A percentile compares a stretch with the other conserved stretches of the same genome.
Conservation (phyloP, 129 eudicot species). For the Lonicera japonica region DNA sequence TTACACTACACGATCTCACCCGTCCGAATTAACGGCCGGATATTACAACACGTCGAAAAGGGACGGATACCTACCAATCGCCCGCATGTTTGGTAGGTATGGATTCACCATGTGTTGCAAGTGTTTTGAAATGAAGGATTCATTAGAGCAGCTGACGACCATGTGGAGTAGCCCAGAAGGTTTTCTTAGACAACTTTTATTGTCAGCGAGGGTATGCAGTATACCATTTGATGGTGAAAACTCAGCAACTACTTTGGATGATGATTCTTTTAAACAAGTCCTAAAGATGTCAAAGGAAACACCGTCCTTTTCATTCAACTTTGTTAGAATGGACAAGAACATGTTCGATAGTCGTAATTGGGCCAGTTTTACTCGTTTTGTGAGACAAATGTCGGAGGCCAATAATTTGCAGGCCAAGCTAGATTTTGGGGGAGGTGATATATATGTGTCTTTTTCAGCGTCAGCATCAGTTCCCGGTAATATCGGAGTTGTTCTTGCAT, state of each 20-base stretch:
- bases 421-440: constrained; percentile 18
- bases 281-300: constrained; percentile 18
- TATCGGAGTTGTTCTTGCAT: constrained; percentile 25
- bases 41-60: constrained; percentile 20
- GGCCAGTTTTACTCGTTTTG: constrained; percentile 30
- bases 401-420: constrained; percentile 18
- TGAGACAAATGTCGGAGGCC: constrained; percentile 30
- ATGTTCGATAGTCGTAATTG: constrained; percentile 20
- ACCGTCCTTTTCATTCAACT: constrained; percentile 25
- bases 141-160: constrained; percentile 16
- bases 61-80: constrained; percentile 23
- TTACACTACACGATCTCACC: constrained; percentile 19
- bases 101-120: constrained; percentile 27
- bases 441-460: not conserved
- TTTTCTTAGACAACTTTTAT: constrained; percentile 22
- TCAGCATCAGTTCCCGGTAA: constrained; percentile 9
- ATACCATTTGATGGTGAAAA: constrained; percentile 33
- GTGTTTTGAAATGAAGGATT: constrained; percentile 28
- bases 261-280: constrained; percentile 26
- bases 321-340: constrained; percentile 28
- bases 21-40: constrained; percentile 27
- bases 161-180: constrained; percentile 23
- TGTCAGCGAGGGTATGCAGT: constrained; percentile 15
- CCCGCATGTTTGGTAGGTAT: constrained; percentile 23
- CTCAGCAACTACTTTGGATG: constrained; percentile 17